A percentile compares a stretch with the other conserved stretches of the same genome.
Evolutionary conservation across 768 basidiomycete species (phyloP).

Genomic region (Lentinula aciculospora): DNA sequence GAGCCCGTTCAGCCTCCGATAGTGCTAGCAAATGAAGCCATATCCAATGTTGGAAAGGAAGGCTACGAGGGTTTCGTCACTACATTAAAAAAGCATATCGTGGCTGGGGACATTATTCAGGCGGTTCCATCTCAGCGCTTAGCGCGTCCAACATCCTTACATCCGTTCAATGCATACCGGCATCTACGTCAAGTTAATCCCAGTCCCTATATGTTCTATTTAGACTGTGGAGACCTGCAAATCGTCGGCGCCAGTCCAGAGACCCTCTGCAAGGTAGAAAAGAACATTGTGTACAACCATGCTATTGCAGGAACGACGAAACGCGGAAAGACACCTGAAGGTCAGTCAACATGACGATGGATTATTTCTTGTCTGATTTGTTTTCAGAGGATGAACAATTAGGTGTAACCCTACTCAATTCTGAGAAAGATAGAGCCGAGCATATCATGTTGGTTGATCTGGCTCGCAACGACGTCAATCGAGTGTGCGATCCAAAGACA

Average conservation of each 20-base stretch:
- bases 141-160: conserved; percentile 76
- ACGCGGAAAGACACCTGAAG: conserved; percentile 81
- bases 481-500: conserved; percentile 90
- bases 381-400: conserved; percentile 82
- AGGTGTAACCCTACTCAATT: conserved; percentile 66
- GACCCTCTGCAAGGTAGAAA: conserved; percentile 92
- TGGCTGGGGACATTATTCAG: conserved; percentile 97
- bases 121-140: conserved; percentile 95
- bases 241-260: conserved; percentile 98
- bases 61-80: conserved; percentile 94
- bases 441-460: conserved; percentile 99
- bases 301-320: conserved; percentile 95
- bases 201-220: conserved; percentile 98
- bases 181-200: conserved; percentile 93
- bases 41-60: conserved; percentile 88
- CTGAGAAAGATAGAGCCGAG: conserved; percentile 94
- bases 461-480: conserved; percentile 96
- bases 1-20: conserved; percentile 67
- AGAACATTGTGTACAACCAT: conserved; percentile 91
- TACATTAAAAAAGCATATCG: conserved; percentile 86
- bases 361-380: not conserved
- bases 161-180: conserved; percentile 97
- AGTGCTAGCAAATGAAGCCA: conserved; percentile 57
- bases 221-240: conserved; percentile 90
- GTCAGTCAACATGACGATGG: conserved; percentile 33